Evolutionary conservation across 2,329 filamentous ascomycete genomes (phyloP), one percentile per base, ranked within the genome.

Genomic region (Albifimbria verrucaria): DNA sequence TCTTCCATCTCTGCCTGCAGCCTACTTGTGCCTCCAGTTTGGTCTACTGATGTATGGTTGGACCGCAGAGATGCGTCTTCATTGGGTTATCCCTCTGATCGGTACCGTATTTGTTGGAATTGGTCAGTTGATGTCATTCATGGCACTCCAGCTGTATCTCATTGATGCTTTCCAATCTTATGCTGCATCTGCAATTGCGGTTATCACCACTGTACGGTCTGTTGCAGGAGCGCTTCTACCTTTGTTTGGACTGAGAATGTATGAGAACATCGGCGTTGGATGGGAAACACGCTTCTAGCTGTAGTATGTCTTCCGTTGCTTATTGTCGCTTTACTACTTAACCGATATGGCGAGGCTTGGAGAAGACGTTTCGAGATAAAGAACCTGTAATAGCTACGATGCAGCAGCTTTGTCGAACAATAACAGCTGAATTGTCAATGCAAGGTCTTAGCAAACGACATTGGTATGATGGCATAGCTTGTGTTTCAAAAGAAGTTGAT

Each of bases 1-100:
- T 3, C 54, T 64, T 2, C 58, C 60, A 1, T 48, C 53, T 21
- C 59, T 63, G 55, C 45, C 59, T 2, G 52, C 57, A 4, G 60
- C 55, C 1, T 53, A 48, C 10, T 45, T 55, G 5, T 32, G 56
- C 42, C 54, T 65, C 1, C 57, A 63, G 3, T 47, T 61, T 1
- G 61, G 65, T 1, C 26, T 67, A 2, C 52, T 65, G 18, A 44
- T 64, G 32, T 65, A 66, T 22, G 62, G 59, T 0, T 65, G 63
- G 65, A 57, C 58, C 23, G 72, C 74, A 0, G 62, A 82, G n/a
- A 71, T 74, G 11, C 57, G 69, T n/a, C 68, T 77, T 2, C 77
- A 79, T 51, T 83, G 77, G 77, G 75, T 82, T 12, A 74, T 81
- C 17, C 77, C 78, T 1, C 77, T 79, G 49, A 67, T 77, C 5